Evolutionary conservation across 768 basidiomycete species (phyloP).

Genomic region (Austroboletus festivus): DNA sequence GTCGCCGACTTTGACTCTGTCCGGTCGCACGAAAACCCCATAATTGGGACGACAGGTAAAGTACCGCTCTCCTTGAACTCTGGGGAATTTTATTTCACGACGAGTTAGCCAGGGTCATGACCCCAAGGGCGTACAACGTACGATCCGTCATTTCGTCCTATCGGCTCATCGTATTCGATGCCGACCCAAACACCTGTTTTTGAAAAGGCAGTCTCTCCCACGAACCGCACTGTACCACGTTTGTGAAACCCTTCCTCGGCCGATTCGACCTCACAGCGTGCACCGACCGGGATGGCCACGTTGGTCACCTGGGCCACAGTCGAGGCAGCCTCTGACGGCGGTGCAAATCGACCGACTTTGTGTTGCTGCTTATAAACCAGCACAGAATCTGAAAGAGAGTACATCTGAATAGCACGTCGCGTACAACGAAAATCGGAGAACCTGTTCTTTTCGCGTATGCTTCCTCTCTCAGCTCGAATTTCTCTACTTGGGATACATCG

Average conservation of each 20-base stretch:
- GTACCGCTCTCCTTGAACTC: slow-evolving; percentile 83
- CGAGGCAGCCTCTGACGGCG: slow-evolving; percentile 38
- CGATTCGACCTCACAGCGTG: slow-evolving; percentile 82
- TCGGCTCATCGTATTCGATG: slow-evolving; percentile 91
- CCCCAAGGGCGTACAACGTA: slow-evolving; percentile 41
- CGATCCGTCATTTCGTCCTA: slow-evolving; percentile 95
- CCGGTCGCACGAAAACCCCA: slow-evolving; percentile 85
- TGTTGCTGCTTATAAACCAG: slow-evolving; percentile 83
- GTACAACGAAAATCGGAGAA: slow-evolving; percentile 23
- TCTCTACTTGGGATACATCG: slow-evolving; percentile 84
- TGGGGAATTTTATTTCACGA: slow-evolving; percentile 27
- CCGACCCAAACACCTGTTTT: slow-evolving; percentile 79
- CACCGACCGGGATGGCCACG: slow-evolving; percentile 58
- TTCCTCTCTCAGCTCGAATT: slow-evolving; percentile 82
- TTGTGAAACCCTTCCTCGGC: slow-evolving; percentile 65
- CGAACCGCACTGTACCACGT: slow-evolving; percentile 82
- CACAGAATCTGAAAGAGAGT: slow-evolving; percentile 64
- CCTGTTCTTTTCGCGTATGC: slow-evolving; percentile 83
- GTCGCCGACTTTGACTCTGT: slow-evolving; percentile 79
- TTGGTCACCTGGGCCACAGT: too few relatives aligned
- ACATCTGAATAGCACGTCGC: slow-evolving; percentile 8
- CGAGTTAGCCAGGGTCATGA: not conserved
- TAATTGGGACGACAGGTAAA: slow-evolving; percentile 75
- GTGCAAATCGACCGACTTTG: slow-evolving; percentile 87
- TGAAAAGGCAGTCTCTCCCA: slow-evolving; percentile 76